Evolutionary conservation across 305 asterid genomes (phyloP).

Genomic region (Andrographis paniculata): DNA sequence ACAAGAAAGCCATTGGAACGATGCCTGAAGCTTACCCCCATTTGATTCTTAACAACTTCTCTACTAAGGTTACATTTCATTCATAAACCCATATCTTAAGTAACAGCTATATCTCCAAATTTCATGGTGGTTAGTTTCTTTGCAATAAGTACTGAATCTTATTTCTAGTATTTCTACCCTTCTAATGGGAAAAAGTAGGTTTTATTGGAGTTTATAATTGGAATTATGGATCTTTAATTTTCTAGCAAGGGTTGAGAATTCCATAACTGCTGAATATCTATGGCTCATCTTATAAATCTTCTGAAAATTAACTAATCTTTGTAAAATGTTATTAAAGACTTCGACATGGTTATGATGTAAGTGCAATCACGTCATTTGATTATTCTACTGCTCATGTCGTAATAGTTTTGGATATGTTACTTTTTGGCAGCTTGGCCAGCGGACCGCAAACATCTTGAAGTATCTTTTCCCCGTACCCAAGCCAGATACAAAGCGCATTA

Average conservation of each 20-base stretch:
- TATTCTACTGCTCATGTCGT: background rate
- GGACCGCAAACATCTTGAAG: conserved; percentile 80
- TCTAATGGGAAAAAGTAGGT: background rate
- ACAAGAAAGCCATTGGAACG: conserved; percentile 68
- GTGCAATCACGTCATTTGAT: too few relatives aligned
- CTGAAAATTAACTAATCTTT: too few relatives aligned
- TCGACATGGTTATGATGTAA: too few relatives aligned
- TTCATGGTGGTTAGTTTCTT: too few relatives aligned
- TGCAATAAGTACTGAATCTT: too few relatives aligned
- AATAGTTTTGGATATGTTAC: conserved; percentile 15
- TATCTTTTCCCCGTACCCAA: conserved; percentile 88
- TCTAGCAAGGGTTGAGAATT: background rate
- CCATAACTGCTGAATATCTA: background rate
- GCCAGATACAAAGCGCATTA: conserved; percentile 78
- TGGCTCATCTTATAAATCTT: background rate
- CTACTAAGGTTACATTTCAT: conserved; percentile 47
- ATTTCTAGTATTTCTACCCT: background rate
- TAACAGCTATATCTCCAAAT: too few relatives aligned
- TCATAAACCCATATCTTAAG: conserved; percentile 3
- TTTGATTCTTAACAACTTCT: conserved; percentile 71
- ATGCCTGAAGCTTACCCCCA: conserved; percentile 91
- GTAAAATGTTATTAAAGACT: too few relatives aligned
- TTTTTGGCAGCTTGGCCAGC: conserved; percentile 65
- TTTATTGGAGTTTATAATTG: conserved; percentile 5
- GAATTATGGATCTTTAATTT: background rate